Conservation (phyloP, 441 rosid genomes). For the Bruguiera hainesii region DNA sequence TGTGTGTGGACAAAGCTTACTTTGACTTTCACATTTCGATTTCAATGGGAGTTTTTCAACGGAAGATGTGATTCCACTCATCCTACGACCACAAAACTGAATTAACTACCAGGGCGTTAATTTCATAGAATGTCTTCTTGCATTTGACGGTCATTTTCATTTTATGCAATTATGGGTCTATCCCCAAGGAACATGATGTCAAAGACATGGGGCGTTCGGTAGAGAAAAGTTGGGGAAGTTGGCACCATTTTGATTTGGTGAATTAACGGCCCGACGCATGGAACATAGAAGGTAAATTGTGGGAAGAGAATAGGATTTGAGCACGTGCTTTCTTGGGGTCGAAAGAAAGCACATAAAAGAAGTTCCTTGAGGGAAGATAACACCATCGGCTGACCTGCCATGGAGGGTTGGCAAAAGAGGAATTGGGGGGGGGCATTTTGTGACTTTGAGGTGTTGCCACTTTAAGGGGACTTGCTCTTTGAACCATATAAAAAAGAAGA, state of each 20-base stretch:
- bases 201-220: not conserved
- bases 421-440: not conserved
- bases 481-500: no score
- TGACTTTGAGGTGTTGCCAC: not conserved
- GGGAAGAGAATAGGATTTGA: constrained; percentile 24
- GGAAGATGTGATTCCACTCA: no score
- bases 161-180: not conserved
- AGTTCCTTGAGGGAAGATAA: not conserved
- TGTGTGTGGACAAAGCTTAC: no score
- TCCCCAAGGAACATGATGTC: not conserved
- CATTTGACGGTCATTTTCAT: not conserved
- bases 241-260: constrained; percentile 19
- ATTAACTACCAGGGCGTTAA: not conserved
- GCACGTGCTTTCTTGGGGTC: constrained; percentile 3
- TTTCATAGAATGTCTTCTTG: not conserved
- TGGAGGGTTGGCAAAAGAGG: constrained; percentile 8
- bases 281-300: constrained; percentile 14
- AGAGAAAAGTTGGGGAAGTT: constrained; percentile 23
- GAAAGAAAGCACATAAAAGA: not conserved
- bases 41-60: no score
- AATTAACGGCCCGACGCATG: not conserved
- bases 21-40: no score
- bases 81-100: no score
- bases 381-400: constrained; percentile 6
- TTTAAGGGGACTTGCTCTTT: not conserved